Evolutionary conservation across 495 filamentous ascomycete genomes (phyloP).

Genomic region (Sordaria brevicollis): DNA sequence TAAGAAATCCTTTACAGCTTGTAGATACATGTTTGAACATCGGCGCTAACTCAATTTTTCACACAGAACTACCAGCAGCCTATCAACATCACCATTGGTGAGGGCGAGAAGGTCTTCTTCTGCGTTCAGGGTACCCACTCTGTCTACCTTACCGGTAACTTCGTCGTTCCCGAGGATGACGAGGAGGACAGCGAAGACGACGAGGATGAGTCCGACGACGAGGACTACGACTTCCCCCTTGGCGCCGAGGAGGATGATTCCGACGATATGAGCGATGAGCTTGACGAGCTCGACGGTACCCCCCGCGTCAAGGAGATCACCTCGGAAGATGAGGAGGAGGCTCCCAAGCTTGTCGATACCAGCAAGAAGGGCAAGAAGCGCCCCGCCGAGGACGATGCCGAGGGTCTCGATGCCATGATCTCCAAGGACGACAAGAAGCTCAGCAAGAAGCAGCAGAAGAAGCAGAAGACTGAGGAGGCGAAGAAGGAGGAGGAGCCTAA

Average conservation of each 20-base stretch:
- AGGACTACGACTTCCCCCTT: constrained; percentile 73
- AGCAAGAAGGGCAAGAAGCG: constrained; percentile 72
- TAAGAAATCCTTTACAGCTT: constrained; percentile 13
- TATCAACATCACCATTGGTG: constrained; percentile 80
- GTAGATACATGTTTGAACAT: background rate
- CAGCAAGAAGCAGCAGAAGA: constrained; percentile 97
- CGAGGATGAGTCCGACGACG: constrained; percentile 57
- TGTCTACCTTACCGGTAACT: constrained; percentile 91
- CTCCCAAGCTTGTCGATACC: constrained; percentile 59
- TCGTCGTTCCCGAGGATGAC: constrained; percentile 51
- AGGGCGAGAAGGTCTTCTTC: constrained; percentile 85
- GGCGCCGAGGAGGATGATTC: constrained; percentile 52
- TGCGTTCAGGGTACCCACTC: constrained; percentile 80
- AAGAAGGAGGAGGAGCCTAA: constrained; percentile 23
- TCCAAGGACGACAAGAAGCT: constrained; percentile 58
- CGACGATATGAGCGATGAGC: constrained; percentile 69
- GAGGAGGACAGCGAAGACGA: constrained; percentile 42
- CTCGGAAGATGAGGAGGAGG: constrained; percentile 68
- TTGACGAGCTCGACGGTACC: constrained; percentile 69
- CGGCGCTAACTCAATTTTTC: background rate
- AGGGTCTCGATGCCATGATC: constrained; percentile 66
- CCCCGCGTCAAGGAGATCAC: constrained; percentile 78
- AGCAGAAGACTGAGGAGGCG: constrained; percentile 68
- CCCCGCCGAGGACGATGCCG: constrained; percentile 56
- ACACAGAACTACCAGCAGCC: constrained; percentile 82